Evolutionary conservation across 805 yeast genomes (phyloP).

Genomic region (Alloascoidea africana): DNA sequence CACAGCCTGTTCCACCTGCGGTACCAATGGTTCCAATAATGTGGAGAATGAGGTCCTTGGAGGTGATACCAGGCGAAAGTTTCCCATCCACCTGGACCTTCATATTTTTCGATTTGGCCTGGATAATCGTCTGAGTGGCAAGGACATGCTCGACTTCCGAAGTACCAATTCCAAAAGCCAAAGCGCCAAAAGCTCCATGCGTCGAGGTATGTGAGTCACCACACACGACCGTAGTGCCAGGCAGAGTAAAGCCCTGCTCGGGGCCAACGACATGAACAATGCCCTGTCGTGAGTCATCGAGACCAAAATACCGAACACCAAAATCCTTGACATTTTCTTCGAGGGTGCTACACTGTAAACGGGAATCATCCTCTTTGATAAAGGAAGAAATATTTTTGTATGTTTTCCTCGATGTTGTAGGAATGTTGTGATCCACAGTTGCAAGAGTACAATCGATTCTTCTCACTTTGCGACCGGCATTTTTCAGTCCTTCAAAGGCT

Average conservation of each 20-base stretch:
- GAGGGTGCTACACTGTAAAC: slow-evolving; percentile 81
- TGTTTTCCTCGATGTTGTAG: slow-evolving; percentile 73
- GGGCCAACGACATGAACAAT: slow-evolving; percentile 98
- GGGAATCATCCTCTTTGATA: slow-evolving; percentile 82
- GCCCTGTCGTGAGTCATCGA: slow-evolving; percentile 92
- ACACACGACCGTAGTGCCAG: slow-evolving; percentile 97
- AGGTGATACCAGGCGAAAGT: slow-evolving; percentile 78
- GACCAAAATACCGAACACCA: slow-evolving; percentile 84
- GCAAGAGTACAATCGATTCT: slow-evolving; percentile 76
- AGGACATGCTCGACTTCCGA: slow-evolving; percentile 98
- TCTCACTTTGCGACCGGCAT: slow-evolving; percentile 81
- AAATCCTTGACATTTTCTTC: slow-evolving; percentile 88
- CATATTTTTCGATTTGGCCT: slow-evolving; percentile 94
- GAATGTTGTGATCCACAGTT: slow-evolving; percentile 94
- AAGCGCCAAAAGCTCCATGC: slow-evolving; percentile 95
- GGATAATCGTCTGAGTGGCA: slow-evolving; percentile 94
- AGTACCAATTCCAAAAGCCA: slow-evolving; percentile 98
- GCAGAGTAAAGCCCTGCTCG: slow-evolving; percentile 95
- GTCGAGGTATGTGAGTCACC: slow-evolving; percentile 99
- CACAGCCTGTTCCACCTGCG: slow-evolving; percentile 98
- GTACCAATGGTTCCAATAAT: slow-evolving; percentile 96
- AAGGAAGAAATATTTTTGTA: slow-evolving; percentile 65
- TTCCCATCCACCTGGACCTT: slow-evolving; percentile 75
- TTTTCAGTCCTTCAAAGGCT: slow-evolving; percentile 89
- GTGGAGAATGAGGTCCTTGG: slow-evolving; percentile 88